Base-by-base conservation (phyloP, 352 stramenopile species). In the Phytopythium boreale region DNA sequence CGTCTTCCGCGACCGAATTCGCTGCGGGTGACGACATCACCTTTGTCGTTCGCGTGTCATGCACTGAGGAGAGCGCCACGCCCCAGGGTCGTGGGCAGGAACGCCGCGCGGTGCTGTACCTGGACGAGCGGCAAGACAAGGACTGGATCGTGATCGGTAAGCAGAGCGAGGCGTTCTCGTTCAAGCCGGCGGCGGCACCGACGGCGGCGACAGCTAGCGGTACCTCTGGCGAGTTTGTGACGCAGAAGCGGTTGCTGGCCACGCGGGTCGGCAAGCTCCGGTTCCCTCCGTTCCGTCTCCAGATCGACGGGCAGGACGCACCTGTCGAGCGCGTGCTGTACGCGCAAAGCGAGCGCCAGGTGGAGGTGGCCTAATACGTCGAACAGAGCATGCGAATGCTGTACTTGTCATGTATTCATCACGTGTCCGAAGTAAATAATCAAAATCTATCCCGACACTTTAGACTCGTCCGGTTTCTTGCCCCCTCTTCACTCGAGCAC, bases 61-160 rank as follows among this genome's bases (percentile, higher is more conserved):
- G 63, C 50, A 56, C 61, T 56, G 64, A 71, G 56, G 61, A 70
- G 19, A 52, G 62, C 51, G 37, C 57, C 43, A 29, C 61, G 62
- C 22, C 51, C 36, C 19, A 67, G 61, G 41, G 50, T 53, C 46
- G n/a, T 29, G 50, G 29, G n/a, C 10, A 57, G 17, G 29, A 59
- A 1, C 15, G 59, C n/a, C 43, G 64, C 9, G 31, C 34, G 52
- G 61, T 79, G 49, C 64, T 92, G 37, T 88, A 75, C 53, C 61
- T 92, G n/a, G 71, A 82, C 50, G 69, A 77, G 27, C 60, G 55
- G 44, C 87, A 75, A 41, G 78, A 84, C 24, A 51, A 60, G n/a
- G 84, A 92, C 65, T 92, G 84, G 84, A 72, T 92, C 44, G 59
- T 89, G 15, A 27, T 92, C 22, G 81, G 84, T 31, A 90, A 88